phyloP scores from a whole-genome alignment of 805 yeast genomes.

The Lipomyces starkeyi region DNA sequence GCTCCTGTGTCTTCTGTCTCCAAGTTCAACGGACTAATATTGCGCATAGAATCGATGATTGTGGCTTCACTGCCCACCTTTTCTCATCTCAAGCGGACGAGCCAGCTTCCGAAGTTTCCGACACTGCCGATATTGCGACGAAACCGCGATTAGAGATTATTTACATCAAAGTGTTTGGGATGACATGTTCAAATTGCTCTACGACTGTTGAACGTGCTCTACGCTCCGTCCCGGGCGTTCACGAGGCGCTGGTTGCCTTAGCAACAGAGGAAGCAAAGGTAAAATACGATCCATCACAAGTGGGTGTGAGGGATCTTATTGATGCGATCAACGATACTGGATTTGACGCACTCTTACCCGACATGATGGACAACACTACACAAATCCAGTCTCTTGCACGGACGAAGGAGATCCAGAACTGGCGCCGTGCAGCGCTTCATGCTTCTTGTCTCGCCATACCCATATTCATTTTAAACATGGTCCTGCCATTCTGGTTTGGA shows the following conservation, averaged over 20 bases:
- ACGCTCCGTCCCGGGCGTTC: conserved; percentile 55
- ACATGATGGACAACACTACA: conserved; percentile 59
- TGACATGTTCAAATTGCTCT: conserved; percentile 66
- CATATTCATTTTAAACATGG: conserved; percentile 54
- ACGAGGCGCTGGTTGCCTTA: conserved; percentile 56
- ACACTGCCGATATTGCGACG: conserved; percentile 14
- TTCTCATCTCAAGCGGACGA: conserved; percentile 33
- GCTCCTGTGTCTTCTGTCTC: neutral
- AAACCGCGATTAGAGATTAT: conserved; percentile 29
- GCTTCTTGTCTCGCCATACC: conserved; percentile 68
- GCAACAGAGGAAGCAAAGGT: conserved; percentile 62
- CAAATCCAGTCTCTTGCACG: conserved; percentile 75
- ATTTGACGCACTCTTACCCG: conserved; percentile 56
- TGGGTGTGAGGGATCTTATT: conserved; percentile 72
- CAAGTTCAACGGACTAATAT: neutral
- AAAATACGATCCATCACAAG: conserved; percentile 54
- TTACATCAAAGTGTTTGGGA: conserved; percentile 54
- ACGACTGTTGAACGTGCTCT: conserved; percentile 57
- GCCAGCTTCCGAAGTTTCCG: conserved; percentile 22
- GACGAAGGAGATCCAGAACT: conserved; percentile 70
- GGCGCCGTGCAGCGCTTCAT: conserved; percentile 64
- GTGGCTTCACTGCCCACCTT: conserved; percentile 68
- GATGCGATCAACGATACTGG: conserved; percentile 58
- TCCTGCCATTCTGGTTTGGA: conserved; percentile 37
- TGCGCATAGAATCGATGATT: conserved; percentile 57